These are phyloP conservation scores for Aureobasidium melanogenum DNA, from an alignment of 2,329 filamentous ascomycete genomes.

Conservation along the genomic window DNA sequence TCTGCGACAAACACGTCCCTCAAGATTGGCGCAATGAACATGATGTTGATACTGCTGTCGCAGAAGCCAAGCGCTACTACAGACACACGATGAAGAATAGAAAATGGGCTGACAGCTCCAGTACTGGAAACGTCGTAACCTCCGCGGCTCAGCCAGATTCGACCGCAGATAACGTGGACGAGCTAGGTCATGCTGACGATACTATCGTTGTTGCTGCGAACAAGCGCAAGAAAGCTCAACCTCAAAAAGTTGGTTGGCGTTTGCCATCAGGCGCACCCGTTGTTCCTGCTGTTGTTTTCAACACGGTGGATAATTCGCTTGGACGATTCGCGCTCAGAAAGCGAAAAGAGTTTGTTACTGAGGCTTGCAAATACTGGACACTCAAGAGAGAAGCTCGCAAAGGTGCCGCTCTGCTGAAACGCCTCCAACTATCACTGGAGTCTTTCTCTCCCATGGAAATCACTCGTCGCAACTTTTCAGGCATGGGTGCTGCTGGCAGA, in stretches of 20 bases:
- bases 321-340: slow-evolving; percentile 76
- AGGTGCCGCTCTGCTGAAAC: slow-evolving; percentile 84
- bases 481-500: slow-evolving; percentile 79
- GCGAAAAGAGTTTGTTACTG: slow-evolving; percentile 83
- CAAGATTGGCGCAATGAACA: slow-evolving; percentile 82
- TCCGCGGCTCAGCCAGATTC: slow-evolving; percentile 43
- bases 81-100: slow-evolving; percentile 79
- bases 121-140: slow-evolving; percentile 68
- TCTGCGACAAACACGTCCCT: slow-evolving; percentile 92
- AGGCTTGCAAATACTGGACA: slow-evolving; percentile 96
- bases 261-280: slow-evolving; percentile 90
- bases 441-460: slow-evolving; percentile 97
- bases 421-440: slow-evolving; percentile 89
- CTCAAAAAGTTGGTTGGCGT: slow-evolving; percentile 71
- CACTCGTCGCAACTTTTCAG: slow-evolving; percentile 87
- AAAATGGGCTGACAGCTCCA: slow-evolving; percentile 86
- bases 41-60: slow-evolving; percentile 68
- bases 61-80: slow-evolving; percentile 81
- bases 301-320: slow-evolving; percentile 75
- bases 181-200: slow-evolving; percentile 29
- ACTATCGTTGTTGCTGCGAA: slow-evolving; percentile 49
- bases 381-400: slow-evolving; percentile 87
- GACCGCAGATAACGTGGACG: slow-evolving; percentile 38
- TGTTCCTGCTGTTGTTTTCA: slow-evolving; percentile 80
- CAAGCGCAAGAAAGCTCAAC: slow-evolving; percentile 46